A percentile compares a stretch with the other conserved stretches of the same genome.
phyloP scores from a whole-genome alignment of 371 early-diverging fungal genomes.

The Paraphysoderma sedebokerense region DNA sequence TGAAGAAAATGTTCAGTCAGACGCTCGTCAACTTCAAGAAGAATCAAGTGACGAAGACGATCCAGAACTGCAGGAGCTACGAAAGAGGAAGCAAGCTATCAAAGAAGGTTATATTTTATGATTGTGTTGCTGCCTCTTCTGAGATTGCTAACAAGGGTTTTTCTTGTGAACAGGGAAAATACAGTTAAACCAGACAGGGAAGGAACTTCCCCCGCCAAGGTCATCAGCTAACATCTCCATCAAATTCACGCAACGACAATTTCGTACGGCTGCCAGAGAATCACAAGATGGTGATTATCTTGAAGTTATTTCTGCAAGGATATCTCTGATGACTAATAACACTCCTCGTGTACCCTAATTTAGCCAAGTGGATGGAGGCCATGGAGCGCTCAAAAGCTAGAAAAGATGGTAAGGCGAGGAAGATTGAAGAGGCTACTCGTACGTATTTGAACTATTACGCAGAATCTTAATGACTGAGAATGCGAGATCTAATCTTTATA shows the following conservation, averaged over 20 bases:
- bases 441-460: too few relatives aligned
- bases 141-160: too few relatives aligned
- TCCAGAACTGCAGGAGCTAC: not conserved
- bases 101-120: too few relatives aligned
- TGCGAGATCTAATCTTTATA: too few relatives aligned
- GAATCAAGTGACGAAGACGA: conserved; percentile 3
- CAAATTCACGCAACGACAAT: conserved; percentile 1
- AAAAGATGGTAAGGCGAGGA: not conserved
- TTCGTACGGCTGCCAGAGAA: not conserved
- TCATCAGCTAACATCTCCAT: not conserved
- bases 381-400: not conserved
- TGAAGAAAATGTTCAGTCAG: not conserved
- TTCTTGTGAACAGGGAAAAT: too few relatives aligned
- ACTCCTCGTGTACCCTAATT: not conserved
- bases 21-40: not conserved
- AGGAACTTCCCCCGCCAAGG: not conserved
- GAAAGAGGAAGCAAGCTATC: not conserved
- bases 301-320: not conserved
- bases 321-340: not conserved
- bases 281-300: not conserved
- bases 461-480: too few relatives aligned
- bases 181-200: too few relatives aligned
- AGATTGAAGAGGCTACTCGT: too few relatives aligned
- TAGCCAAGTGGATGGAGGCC: not conserved
- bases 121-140: too few relatives aligned